Evolutionary conservation across 2,329 filamentous ascomycete genomes (phyloP).

Genomic region (Fusarium robinianum): DNA sequence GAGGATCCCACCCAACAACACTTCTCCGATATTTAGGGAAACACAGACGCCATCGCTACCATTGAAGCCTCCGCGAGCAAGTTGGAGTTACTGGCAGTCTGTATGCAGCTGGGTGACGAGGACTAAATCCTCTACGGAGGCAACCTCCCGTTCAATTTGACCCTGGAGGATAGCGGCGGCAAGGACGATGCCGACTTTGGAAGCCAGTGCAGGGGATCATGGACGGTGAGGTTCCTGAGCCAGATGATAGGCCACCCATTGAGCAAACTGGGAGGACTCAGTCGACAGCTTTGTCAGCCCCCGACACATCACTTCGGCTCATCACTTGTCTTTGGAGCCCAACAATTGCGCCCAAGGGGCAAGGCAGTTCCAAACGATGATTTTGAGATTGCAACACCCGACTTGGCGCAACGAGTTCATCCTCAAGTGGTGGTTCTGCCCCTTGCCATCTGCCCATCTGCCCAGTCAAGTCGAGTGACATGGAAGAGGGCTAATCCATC

Average conservation of each 20-base stretch:
- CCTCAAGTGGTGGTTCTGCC: neutral
- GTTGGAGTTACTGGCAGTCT: slow-evolving; percentile 16
- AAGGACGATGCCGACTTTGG: slow-evolving; percentile 14
- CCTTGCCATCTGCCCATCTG: slow-evolving; percentile 15
- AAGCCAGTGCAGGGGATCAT: slow-evolving; percentile 19
- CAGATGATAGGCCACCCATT: slow-evolving; percentile 1
- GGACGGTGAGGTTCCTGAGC: slow-evolving; percentile 9
- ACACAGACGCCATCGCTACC: neutral
- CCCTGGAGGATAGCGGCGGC: neutral
- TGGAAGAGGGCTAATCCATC: neutral
- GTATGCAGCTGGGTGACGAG: slow-evolving; percentile 11
- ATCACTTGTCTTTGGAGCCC: slow-evolving; percentile 1
- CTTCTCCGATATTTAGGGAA: slow-evolving; percentile 18
- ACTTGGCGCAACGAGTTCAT: slow-evolving; percentile 9
- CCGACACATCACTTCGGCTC: neutral
- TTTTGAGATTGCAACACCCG: neutral
- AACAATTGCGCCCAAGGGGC: neutral
- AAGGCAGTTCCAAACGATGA: neutral
- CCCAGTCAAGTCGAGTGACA: slow-evolving; percentile 7
- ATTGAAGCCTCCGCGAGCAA: slow-evolving; percentile 8
- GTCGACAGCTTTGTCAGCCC: neutral
- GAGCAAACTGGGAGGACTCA: slow-evolving; percentile 1
- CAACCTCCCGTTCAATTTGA: slow-evolving; percentile 12
- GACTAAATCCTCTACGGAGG: slow-evolving; percentile 13
- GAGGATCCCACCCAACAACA: slow-evolving; percentile 9